Conservation (phyloP, 208 protist genomes). For the Acanthamoeba castellanii region DNA sequence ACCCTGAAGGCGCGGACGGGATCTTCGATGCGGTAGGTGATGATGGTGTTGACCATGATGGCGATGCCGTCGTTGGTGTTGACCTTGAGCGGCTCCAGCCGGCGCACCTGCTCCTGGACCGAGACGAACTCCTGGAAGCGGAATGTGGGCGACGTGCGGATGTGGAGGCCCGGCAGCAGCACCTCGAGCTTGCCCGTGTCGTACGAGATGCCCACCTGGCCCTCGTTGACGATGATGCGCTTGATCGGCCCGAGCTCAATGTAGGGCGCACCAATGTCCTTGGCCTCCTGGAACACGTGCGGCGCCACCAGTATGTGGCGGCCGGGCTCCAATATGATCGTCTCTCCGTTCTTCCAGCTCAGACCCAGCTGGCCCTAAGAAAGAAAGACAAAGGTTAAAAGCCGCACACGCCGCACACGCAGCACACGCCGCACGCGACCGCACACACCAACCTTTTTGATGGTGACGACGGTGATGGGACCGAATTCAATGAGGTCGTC, state of each 20-base stretch:
- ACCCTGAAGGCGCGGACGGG: slow-evolving; percentile 5
- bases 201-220: slow-evolving; percentile 23
- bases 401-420: no score
- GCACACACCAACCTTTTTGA: neutral
- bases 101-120: slow-evolving; percentile 1
- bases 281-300: slow-evolving; percentile 4
- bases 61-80: slow-evolving; percentile 40
- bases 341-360: slow-evolving; percentile 43
- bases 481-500: slow-evolving; percentile 8
- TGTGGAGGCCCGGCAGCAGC: neutral
- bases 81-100: slow-evolving; percentile 26
- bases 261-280: neutral
- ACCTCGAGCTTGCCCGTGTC: slow-evolving; percentile 29
- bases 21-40: slow-evolving; percentile 22
- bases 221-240: slow-evolving; percentile 12
- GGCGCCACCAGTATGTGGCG: slow-evolving; percentile 8
- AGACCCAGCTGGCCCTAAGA: neutral
- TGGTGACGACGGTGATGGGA: neutral
- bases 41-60: slow-evolving; percentile 28
- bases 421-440: neutral
- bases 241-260: neutral
- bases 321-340: neutral
- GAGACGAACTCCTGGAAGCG: slow-evolving; percentile 25
- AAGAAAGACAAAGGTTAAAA: neutral
- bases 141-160: neutral